Base-by-base conservation (phyloP, 2,329 filamentous ascomycete species). In the Fusarium avenaceum region DNA sequence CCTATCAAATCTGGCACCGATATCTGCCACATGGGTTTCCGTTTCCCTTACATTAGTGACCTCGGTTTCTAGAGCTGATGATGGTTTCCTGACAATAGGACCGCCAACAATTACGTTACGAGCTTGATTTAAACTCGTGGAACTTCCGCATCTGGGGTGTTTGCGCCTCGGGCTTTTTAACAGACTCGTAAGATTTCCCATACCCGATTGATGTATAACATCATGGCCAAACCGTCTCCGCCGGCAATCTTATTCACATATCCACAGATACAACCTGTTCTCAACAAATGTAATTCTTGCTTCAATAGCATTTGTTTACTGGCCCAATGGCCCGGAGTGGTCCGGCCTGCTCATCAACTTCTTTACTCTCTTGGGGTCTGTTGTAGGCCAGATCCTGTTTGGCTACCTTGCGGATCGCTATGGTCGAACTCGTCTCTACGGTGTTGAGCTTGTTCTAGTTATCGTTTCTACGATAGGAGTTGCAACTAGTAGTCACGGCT, bases 381-480 rank as follows among this genome's bases (percentile, higher is more conserved):
- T 86, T 32, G 73, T 83, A 19, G 85, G 85, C 30, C 85, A 86
- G 68, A 72, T 86, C 24, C 70, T 83, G 22, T 87, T 87, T 64
- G 85, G 85, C 42, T 84, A 83, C 58, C 79, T 87, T 7, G 85
- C 85, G 38, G 85, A 87, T 66, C 81, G 81, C 57, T 85, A 83
- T 72, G 85, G 85, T n/a, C 81, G 85, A 20, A 86, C 85, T 14
- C 80, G 83, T 6, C 78, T 87, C 4, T 87, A 87, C 57, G 85
- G 85, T n/a, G 83, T 87, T 52, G 85, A 87, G 72, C 77, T 87
- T 15, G 78, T 86, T 17, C 82, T 87, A 13, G 85, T 87, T 46
- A 85, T 87, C 50, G 81, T 86, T 10, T 86, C 84, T 17, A 87
- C 85, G n/a, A 84, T 87, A 63, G 85, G 85, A 10, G 82, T 86